phyloP scores from a whole-genome alignment of 2,329 filamentous ascomycete genomes.

The Pestalotiopsis sp. region DNA sequence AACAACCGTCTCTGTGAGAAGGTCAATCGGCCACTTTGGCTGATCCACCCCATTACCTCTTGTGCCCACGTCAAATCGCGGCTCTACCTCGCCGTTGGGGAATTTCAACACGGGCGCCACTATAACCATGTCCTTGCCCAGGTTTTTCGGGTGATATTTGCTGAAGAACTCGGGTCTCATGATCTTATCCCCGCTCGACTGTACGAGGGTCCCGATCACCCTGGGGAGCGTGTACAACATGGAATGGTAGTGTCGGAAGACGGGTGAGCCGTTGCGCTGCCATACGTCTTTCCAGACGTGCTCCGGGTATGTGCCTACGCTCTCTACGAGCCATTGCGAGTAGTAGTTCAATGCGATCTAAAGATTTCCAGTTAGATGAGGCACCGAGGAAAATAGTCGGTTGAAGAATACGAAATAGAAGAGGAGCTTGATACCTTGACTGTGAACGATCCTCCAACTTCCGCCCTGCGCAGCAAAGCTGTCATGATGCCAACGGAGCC shows the following conservation, averaged over 20 bases:
- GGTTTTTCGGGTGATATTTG: slow-evolving; percentile 16
- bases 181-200: slow-evolving; percentile 40
- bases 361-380: neutral
- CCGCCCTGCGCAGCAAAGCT: slow-evolving; percentile 40
- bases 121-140: slow-evolving; percentile 39
- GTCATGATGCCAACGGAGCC: slow-evolving; percentile 44
- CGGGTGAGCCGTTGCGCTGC: slow-evolving; percentile 44
- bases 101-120: slow-evolving; percentile 49
- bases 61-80: slow-evolving; percentile 51
- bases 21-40: slow-evolving; percentile 49
- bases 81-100: slow-evolving; percentile 36
- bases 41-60: slow-evolving; percentile 52
- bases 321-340: slow-evolving; percentile 43
- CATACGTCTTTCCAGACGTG: slow-evolving; percentile 52
- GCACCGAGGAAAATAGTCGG: neutral
- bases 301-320: slow-evolving; percentile 40
- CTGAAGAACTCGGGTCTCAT: slow-evolving; percentile 54
- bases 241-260: slow-evolving; percentile 54
- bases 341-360: slow-evolving; percentile 43
- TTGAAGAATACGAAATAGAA: neutral
- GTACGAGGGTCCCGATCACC: slow-evolving; percentile 41
- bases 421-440: neutral
- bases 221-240: slow-evolving; percentile 45
- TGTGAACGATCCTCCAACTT: slow-evolving; percentile 34
- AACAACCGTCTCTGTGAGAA: slow-evolving; percentile 39